phyloP scores from a whole-genome alignment of 2,329 filamentous ascomycete species.

The Cladosporium velox region DNA sequence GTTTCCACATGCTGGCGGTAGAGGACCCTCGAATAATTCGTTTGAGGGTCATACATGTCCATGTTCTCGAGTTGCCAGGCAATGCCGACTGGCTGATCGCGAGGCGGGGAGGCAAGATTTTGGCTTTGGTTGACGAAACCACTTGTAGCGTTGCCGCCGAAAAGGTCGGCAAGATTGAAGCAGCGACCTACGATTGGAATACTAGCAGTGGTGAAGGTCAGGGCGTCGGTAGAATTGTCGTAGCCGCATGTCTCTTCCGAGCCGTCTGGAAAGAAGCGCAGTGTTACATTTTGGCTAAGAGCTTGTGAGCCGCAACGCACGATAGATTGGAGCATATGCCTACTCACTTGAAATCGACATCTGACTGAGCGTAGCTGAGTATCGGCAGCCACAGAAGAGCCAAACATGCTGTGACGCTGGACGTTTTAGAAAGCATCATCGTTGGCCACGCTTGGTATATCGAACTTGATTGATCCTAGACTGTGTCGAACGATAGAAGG shows the following conservation, averaged over 20 bases:
- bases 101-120: not conserved
- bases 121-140: conserved; percentile 11
- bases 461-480: not conserved
- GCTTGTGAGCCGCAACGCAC: not conserved
- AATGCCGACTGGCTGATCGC: not conserved
- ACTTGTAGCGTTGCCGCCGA: conserved; percentile 3
- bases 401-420: not conserved
- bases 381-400: not conserved
- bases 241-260: not conserved
- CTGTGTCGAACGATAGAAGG: too few species aligned
- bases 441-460: not conserved
- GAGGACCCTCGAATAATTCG: conserved; percentile 13
- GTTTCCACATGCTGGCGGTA: not conserved
- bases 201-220: conserved; percentile 4
- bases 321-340: too few species aligned
- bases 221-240: not conserved
- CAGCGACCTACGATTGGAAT: not conserved
- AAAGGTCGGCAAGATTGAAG: conserved; percentile 12
- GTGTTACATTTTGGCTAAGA: not conserved
- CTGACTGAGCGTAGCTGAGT: not conserved
- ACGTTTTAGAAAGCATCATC: not conserved
- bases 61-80: not conserved
- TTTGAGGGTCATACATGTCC: not conserved
- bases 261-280: not conserved
- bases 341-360: not conserved